Base-by-base conservation (phyloP, 75 land plant species). In the Adiantum capillusveneris region DNA sequence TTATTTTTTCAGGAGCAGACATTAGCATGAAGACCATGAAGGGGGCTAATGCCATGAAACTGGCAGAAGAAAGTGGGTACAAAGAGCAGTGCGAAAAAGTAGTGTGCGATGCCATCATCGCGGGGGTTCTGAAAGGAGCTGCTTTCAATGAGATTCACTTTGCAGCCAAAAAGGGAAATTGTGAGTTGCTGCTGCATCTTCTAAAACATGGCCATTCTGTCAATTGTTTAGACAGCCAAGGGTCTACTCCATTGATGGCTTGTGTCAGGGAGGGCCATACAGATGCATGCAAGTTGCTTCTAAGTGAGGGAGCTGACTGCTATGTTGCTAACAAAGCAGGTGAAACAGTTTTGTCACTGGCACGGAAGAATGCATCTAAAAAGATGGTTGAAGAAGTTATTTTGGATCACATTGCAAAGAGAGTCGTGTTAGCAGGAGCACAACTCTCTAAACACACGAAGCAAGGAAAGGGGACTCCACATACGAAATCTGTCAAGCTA, bases 1-100 rank as follows among this genome's bases (percentile, higher is more conserved):
- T 89, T 17, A 75, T 89, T 14, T 85, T 74, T 63, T 86, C 86
- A 14, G 95, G 95, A 20, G 95, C 90, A 9, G 65, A 89, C 56
- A 73, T 86, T n/a, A 75, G 71, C 37, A 69, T 89, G 19, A 31
- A 29, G 19, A 86, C 72, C 56, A 80, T 74, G 25, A 55, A 58
- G 31, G 90, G 86, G 20, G 79, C 79, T 22, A 77, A 78, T 28
- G 90, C 90, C 3, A 51, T 85, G 6, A 29, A 57, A 0, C n/a
- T 86, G 6, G 66, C 77, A 1, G 53, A 59, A 48, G 12, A 27
- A 54, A 68, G 39, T 59, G 64, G 68, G 18, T 72, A 59, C 12
- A 44, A 54, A 22, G 84, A 83, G 29, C 65, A 62, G 3, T 75
- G 86, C 52, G 96, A 86, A 72, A 79, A 79, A 49, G 73, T 86